phyloP scores from a whole-genome alignment of 164 flowering plant species.

The Hamamelis virginiana region DNA sequence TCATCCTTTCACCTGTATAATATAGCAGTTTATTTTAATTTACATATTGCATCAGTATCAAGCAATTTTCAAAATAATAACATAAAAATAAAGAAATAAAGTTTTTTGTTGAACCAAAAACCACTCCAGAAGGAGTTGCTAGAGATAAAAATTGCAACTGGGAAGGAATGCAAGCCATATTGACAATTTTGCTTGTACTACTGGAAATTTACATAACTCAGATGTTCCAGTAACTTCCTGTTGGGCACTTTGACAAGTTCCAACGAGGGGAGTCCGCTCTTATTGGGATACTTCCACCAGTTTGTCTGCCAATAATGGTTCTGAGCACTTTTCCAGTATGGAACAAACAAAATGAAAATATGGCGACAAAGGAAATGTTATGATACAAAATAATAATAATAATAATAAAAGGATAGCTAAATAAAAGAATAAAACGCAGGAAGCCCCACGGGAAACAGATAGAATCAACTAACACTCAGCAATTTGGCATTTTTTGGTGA shows the following conservation, averaged over 20 bases:
- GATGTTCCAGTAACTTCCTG: not conserved
- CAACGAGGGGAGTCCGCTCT: not conserved
- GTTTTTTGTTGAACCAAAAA: not conserved
- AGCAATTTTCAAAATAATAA: not conserved
- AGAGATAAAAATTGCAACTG: not conserved
- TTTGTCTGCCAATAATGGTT: conserved; percentile 1
- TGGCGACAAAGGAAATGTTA: not conserved
- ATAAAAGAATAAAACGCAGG: not conserved
- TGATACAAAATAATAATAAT: not conserved
- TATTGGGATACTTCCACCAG: not conserved
- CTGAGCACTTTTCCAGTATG: not conserved
- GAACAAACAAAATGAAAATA: conserved; percentile 2
- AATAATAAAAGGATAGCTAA: not conserved
- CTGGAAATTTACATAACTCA: not conserved
- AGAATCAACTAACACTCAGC: conserved; percentile 13
- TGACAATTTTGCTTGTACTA: conserved; percentile 2
- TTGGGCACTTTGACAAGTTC: not conserved
- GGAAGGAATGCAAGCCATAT: conserved; percentile 5
- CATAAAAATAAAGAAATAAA: not conserved
- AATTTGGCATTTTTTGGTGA: not conserved
- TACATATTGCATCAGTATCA: not conserved
- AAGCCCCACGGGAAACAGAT: not conserved
- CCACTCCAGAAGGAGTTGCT: not conserved
- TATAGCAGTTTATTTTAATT: not conserved
- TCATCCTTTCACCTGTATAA: conserved; percentile 11